Base-by-base conservation (phyloP, 768 basidiomycete genomes). In the Aureoboletus auriporus region DNA sequence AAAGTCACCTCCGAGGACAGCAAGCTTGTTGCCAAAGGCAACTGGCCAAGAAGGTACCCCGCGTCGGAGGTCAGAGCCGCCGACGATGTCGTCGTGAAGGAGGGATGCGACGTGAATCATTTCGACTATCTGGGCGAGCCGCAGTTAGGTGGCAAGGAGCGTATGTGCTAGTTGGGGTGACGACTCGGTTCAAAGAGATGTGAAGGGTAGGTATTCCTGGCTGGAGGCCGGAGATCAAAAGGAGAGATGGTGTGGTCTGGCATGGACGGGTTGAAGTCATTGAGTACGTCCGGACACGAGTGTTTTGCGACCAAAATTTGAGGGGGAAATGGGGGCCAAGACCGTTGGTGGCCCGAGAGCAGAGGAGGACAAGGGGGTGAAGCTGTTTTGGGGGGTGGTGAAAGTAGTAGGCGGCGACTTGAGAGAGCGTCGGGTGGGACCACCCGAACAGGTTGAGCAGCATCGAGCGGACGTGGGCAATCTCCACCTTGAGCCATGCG, bases 41-140 rank as follows among this genome's bases (percentile, higher is more conserved):
- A 79, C 75, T 0, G 87, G 83, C 0, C 90, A 89, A 17, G 80
- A 79, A 17, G 84, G 76, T 4, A 73, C 72, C 10, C 79, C 77
- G 0, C 94, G 77, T 6, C 93, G 83, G 6, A 91, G 78, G 8
- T 83, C 73, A 1, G 87, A 80, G 52, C 69, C 68, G 71, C 91
- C 87, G 50, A 87, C 79, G 44, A 98, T 91, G 59, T 88, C 86
- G 73, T 98, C 91, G 65, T 98, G 95, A 14, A 99, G 73, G 9
- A 93, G 76, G 4, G 89, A 93, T 23, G 96, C 94, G 52, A 97
- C 87, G 64, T 98, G 93, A 41, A 99, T 89, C 93, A 98, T 96
- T 66, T 99, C 96, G 44, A 92, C 84, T 39, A 99, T 94, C 61
- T 95, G 93, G 5, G 94, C 95, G 30, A 99, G 81, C 29, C 94